Base-by-base conservation (phyloP, 768 basidiomycete genomes). In the Sarcodon aspratus region DNA sequence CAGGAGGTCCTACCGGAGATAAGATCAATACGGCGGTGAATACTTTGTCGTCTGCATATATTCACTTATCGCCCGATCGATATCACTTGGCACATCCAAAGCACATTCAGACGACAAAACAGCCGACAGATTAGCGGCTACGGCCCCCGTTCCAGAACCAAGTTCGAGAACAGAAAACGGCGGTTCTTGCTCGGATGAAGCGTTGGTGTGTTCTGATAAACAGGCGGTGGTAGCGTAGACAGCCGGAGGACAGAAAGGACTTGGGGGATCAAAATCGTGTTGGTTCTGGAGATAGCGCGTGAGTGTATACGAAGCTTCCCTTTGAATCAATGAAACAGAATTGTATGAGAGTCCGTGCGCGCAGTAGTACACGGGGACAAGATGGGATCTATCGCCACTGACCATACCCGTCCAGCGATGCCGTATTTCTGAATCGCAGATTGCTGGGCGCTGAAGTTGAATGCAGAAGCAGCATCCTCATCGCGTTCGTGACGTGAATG, bases 351-450 rank as follows among this genome's bases (percentile, higher is more conserved):
- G 49, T 47, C 40, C n/a, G 13, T 8, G 40, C 34, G 18, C 31
- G 34, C 31, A 7, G 33, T 33, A 27, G 47, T 48, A 50, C 32
- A 13, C 40, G 48, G 36, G 36, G 42, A 44, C 27, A 37, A 21
- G 11, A 31, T 43, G 13, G 34, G 36, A 15, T 27, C 32, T 50
- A 44, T 10, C 42, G 7, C 12, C 54, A 59, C 61, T 69, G 70
- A 86, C 90, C 89, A 92, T 44, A 93, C 79, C 63, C 85, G 72
- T 33, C 88, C 86, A 7, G 88, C 90, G 49, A 93, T 92, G 5
- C 89, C 88, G 59, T 84, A 90, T 55, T 67, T 68, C 12, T 69
- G 63, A 48, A 92, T 92, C 6, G 83, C 78, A 12, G 69, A 61
- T 49, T 66, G 66, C 61, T 85, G 85, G 42, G 64, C 66, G 44